These are phyloP conservation scores for Talaromyces sp. DNA, from an alignment of 2,329 filamentous ascomycete species.

Conservation along the genomic window DNA sequence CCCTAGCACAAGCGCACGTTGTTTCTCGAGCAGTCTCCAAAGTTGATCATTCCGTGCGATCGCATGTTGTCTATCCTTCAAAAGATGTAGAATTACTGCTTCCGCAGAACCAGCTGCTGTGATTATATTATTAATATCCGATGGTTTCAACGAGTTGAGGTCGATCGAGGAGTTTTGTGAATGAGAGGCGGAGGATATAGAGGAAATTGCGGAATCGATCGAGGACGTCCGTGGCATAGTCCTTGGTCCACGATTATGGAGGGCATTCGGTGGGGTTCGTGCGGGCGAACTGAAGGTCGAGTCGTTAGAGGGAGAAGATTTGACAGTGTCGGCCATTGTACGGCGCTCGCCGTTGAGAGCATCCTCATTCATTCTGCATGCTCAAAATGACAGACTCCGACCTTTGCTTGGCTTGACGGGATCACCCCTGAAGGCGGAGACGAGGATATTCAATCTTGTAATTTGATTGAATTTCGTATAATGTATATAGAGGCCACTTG, in stretches of 20 bases:
- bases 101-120: conserved; percentile 84
- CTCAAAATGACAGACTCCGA: conserved; percentile 17
- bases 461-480: background rate
- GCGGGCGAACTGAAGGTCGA: conserved; percentile 27
- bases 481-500: background rate
- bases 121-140: conserved; percentile 76
- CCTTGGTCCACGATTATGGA: conserved; percentile 33
- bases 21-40: conserved; percentile 95
- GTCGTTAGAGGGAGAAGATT: conserved; percentile 27
- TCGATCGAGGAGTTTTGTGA: conserved; percentile 60
- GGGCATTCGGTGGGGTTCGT: conserved; percentile 30
- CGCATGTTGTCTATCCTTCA: conserved; percentile 88
- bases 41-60: conserved; percentile 87
- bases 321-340: conserved; percentile 29
- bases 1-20: conserved; percentile 86
- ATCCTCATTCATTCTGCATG: conserved; percentile 28
- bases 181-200: conserved; percentile 60
- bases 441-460: background rate
- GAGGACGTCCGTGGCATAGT: conserved; percentile 71
- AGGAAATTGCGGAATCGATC: conserved; percentile 89
- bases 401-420: background rate
- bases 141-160: conserved; percentile 54
- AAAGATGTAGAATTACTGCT: conserved; percentile 78
- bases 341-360: conserved; percentile 25
- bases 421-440: background rate